Evolutionary conservation across 1,284 basidiomycete genomes (phyloP), one percentile per base, ranked within the genome.

Genomic region (Pseudozyma hubeiensis): DNA sequence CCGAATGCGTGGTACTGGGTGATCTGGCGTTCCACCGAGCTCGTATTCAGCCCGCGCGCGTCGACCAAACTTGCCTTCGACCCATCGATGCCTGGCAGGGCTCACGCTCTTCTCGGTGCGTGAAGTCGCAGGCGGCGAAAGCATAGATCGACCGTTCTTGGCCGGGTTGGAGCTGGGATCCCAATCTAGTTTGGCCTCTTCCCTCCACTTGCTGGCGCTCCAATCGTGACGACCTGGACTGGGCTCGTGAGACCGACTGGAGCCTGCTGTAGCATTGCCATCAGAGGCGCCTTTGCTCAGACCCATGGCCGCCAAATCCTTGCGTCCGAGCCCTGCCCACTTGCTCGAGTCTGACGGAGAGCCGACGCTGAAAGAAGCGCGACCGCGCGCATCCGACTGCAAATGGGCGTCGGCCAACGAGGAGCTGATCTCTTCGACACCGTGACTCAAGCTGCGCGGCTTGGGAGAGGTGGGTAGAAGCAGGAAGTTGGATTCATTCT

Each of bases 41-140:
- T 86, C 84, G 64, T 86, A 86, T 48, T 84, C 84, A 3, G 85
- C 85, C 47, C 81, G 70, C 8, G 84, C 85, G 16, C 84, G 61
- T 19, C 85, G 56, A 17, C 81, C 83, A 14, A 70, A 54, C 52
- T 78, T 71, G 49, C 81, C 72, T 69, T 84, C 54, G 30, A 81
- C 68, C 81, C 84, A 76, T 40, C 80, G 60, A 34, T 64, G 61
- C 55, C 64, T 62, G 2, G 63, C 63, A 16, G 67, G 62, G 39
- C 62, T 70, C 7, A 53, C 33, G 31, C 56, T 60, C 19, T 57
- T 62, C n/a, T 70, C 58, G 7, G 33, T 37, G 33, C 55, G 60
- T 10, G 35, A 13, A 14, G 29, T 24, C n/a, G 48, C n/a, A 30
- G 69, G 56, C 16, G 53, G 53, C 17, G 59, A 46, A 7, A 58